Evolutionary conservation across 495 filamentous ascomycete genomes (phyloP).

Genomic region (Penicillium malachiteum): DNA sequence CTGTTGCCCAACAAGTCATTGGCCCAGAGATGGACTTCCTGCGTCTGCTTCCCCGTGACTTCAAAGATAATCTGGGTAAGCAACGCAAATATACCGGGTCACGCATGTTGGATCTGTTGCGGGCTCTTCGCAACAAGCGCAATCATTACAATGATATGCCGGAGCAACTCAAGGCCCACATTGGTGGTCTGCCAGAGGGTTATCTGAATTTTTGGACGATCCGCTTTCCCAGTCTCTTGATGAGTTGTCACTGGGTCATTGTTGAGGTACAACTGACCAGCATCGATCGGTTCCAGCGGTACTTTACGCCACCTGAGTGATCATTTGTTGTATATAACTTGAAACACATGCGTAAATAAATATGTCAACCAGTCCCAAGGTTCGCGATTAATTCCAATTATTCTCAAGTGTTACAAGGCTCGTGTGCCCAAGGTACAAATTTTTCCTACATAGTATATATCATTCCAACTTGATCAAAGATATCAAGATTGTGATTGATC

Average conservation of each 20-base stretch:
- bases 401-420: too few relatives aligned
- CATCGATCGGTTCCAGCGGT: conserved; percentile 73
- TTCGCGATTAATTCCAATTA: too few relatives aligned
- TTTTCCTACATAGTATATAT: too few relatives aligned
- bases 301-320: conserved; percentile 50
- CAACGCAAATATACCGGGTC: conserved; percentile 92
- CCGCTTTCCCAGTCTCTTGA: conserved; percentile 78
- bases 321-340: too few relatives aligned
- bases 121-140: conserved; percentile 92
- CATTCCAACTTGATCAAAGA: too few relatives aligned
- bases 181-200: conserved; percentile 78
- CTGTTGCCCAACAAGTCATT: conserved; percentile 49
- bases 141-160: conserved; percentile 93
- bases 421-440: too few relatives aligned
- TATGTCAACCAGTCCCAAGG: too few relatives aligned
- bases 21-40: conserved; percentile 72
- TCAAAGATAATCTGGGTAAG: conserved; percentile 84
- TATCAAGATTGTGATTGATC: too few relatives aligned
- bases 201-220: conserved; percentile 85
- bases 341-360: too few relatives aligned
- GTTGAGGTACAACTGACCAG: conserved; percentile 61
- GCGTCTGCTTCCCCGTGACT: conserved; percentile 68
- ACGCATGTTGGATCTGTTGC: conserved; percentile 78
- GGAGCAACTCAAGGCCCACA: conserved; percentile 69
- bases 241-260: conserved; percentile 75